These are phyloP conservation scores for Coccomyxa sp. DNA, from an alignment of 139 green algal genomes.

Conservation along the genomic window DNA sequence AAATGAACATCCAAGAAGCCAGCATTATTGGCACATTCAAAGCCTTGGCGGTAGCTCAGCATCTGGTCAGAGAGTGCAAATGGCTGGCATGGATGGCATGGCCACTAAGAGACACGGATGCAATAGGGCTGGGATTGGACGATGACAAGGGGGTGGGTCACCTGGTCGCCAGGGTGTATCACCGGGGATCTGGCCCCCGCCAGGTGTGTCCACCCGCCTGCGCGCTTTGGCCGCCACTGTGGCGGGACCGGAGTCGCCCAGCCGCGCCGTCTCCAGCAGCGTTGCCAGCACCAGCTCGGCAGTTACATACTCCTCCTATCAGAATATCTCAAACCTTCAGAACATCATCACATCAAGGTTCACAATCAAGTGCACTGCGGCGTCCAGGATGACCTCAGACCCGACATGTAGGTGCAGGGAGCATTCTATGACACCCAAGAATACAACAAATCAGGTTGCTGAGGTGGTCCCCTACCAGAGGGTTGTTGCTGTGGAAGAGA, in stretches of 20 bases:
- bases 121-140: not conserved
- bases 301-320: slow-evolving; percentile 39
- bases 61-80: not conserved
- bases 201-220: not conserved
- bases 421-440: not conserved
- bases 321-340: not conserved
- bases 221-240: not conserved
- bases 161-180: slow-evolving; percentile 9
- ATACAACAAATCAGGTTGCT: not conserved
- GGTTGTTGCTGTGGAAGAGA: slow-evolving; percentile 16
- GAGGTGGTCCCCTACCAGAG: not conserved
- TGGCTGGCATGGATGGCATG: not conserved
- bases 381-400: not conserved
- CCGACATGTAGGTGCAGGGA: not conserved
- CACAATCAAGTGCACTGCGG: too few relatives aligned
- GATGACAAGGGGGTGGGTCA: not conserved
- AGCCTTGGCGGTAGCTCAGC: not conserved
- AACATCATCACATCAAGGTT: not conserved
- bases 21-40: not conserved
- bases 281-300: slow-evolving; percentile 68
- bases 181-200: slow-evolving; percentile 7
- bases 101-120: not conserved
- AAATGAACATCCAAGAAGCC: not conserved
- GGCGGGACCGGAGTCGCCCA: not conserved
- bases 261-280: slow-evolving; percentile 37